Evolutionary conservation across 139 green algal genomes (phyloP).

Genomic region (Chlorella sp.): DNA sequence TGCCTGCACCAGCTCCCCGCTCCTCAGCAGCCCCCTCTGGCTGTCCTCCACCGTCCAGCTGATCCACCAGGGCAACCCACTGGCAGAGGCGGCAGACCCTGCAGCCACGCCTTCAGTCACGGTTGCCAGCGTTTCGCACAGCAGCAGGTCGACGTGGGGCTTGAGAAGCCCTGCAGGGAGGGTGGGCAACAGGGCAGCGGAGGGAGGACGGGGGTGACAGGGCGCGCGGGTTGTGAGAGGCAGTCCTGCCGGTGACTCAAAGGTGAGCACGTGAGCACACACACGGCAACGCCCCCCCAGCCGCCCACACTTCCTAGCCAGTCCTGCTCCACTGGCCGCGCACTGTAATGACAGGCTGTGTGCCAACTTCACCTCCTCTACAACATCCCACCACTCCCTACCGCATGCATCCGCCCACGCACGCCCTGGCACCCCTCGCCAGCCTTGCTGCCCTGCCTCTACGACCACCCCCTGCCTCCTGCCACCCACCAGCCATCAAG

Average conservation of each 20-base stretch:
- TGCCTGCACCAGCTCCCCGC: slow-evolving; percentile 49
- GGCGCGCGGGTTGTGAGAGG: not conserved
- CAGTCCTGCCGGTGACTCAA: too few relatives aligned
- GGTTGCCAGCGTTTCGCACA: slow-evolving; percentile 68
- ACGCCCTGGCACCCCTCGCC: too few relatives aligned
- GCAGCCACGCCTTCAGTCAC: slow-evolving; percentile 54
- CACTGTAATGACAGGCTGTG: too few relatives aligned
- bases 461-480: not conserved
- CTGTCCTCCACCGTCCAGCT: slow-evolving; percentile 68
- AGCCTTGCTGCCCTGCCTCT: too few relatives aligned
- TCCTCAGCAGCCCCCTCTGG: slow-evolving; percentile 40
- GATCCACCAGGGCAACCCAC: slow-evolving; percentile 61
- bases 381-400: too few relatives aligned
- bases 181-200: not conserved
- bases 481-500: slow-evolving; percentile 30
- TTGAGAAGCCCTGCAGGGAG: slow-evolving; percentile 16
- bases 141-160: slow-evolving; percentile 58
- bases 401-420: too few relatives aligned
- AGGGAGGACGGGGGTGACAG: not conserved
- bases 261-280: too few relatives aligned
- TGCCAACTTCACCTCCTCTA: too few relatives aligned
- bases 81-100: slow-evolving; percentile 30
- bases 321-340: too few relatives aligned
- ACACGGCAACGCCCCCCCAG: too few relatives aligned
- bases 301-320: too few relatives aligned